Evolutionary conservation across 306 rosid species (phyloP).

Genomic region (Fagus sylvatica): DNA sequence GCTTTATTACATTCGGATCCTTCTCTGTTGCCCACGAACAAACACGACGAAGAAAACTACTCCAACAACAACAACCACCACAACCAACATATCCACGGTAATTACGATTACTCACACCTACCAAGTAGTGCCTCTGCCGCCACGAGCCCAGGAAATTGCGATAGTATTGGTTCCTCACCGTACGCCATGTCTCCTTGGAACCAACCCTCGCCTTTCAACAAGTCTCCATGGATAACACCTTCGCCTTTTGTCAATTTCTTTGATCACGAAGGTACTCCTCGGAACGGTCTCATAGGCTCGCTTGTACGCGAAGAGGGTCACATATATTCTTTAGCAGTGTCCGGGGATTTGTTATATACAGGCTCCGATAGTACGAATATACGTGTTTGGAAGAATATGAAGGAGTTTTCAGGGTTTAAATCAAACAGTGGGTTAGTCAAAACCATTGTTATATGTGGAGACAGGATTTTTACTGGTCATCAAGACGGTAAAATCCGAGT

Average conservation of each 20-base stretch:
- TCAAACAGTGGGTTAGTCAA: conserved; percentile 80
- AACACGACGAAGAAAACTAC: not conserved
- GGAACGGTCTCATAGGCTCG: conserved; percentile 65
- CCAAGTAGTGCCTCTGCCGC: conserved; percentile 31
- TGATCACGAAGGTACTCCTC: not conserved
- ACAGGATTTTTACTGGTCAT: conserved; percentile 78
- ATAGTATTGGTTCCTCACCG: conserved; percentile 49
- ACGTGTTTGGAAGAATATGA: conserved; percentile 81
- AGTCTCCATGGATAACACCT: conserved; percentile 70
- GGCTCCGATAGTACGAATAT: conserved; percentile 94
- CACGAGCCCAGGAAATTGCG: conserved; percentile 13
- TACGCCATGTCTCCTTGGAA: conserved; percentile 68
- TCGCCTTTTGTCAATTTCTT: conserved; percentile 20
- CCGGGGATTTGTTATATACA: conserved; percentile 66
- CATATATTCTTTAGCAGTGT: conserved; percentile 73
- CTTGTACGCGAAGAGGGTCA: conserved; percentile 85
- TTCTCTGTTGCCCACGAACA: not conserved
- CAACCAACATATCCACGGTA: not conserved
- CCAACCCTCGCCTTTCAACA: conserved; percentile 53
- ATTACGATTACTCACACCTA: conserved; percentile 1
- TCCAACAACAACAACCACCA: not conserved
- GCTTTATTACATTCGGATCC: conserved; percentile 57
- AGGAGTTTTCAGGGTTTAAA: conserved; percentile 75
- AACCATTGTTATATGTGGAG: conserved; percentile 61
- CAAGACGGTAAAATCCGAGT: conserved; percentile 93